Evolutionary conservation across 2,329 filamentous ascomycete species (phyloP).

Genomic region (Aspergillus niger): DNA sequence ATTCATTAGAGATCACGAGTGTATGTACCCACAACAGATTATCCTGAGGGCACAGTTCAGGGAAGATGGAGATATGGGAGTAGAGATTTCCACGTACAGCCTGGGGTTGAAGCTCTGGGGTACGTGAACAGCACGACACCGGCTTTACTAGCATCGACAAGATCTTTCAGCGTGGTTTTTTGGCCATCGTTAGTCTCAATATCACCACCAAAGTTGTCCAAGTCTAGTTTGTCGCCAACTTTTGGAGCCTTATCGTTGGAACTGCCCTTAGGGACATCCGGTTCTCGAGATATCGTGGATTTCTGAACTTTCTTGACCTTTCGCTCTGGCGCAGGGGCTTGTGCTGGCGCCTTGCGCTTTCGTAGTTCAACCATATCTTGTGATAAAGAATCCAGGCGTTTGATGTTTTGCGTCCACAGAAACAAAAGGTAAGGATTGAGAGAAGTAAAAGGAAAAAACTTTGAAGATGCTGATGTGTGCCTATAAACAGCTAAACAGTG

Average conservation of each 20-base stretch:
- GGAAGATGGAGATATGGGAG: not conserved
- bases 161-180: slow-evolving; percentile 75
- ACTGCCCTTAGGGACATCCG: slow-evolving; percentile 25
- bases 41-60: not conserved
- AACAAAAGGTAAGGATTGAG: not conserved
- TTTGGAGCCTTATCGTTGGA: slow-evolving; percentile 25
- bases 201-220: slow-evolving; percentile 64
- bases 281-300: slow-evolving; percentile 32
- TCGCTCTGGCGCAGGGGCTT: slow-evolving; percentile 43
- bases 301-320: slow-evolving; percentile 35
- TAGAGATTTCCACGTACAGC: slow-evolving; percentile 67
- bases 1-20: not conserved
- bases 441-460: not conserved
- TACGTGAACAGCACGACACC: slow-evolving; percentile 95
- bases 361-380: slow-evolving; percentile 57
- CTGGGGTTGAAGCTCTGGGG: slow-evolving; percentile 89
- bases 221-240: slow-evolving; percentile 55
- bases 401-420: not conserved
- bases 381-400: not conserved
- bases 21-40: not conserved
- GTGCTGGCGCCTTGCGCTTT: slow-evolving; percentile 60
- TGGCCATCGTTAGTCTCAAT: slow-evolving; percentile 82
- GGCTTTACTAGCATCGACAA: slow-evolving; percentile 78
- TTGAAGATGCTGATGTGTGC: not conserved
- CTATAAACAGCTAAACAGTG: not conserved